These are phyloP conservation scores for Ceratobasidium sp. DNA, from an alignment of 1,284 basidiomycete species.

Conservation along the genomic window DNA sequence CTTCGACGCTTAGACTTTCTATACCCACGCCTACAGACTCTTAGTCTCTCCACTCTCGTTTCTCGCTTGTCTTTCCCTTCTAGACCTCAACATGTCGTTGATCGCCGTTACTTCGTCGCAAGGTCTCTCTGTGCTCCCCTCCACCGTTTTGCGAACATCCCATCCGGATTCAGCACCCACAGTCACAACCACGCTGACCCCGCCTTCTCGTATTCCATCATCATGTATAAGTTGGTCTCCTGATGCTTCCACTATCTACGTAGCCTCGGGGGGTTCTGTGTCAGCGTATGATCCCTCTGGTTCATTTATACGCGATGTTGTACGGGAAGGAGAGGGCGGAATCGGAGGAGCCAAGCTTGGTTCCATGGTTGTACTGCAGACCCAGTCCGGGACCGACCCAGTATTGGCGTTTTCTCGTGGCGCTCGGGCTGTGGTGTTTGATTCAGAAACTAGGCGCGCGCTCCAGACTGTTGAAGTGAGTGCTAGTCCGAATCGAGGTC, in stretches of 20 bases:
- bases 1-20: slow-evolving; percentile 23
- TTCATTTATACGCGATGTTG: slow-evolving; percentile 22
- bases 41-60: slow-evolving; percentile 19
- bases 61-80: background rate
- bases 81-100: slow-evolving; percentile 22
- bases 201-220: slow-evolving; percentile 36
- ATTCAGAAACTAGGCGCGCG: slow-evolving; percentile 29
- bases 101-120: slow-evolving; percentile 41
- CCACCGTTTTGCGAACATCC: slow-evolving; percentile 16
- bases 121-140: slow-evolving; percentile 34
- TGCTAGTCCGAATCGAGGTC: background rate
- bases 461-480: slow-evolving; percentile 29
- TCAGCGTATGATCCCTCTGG: slow-evolving; percentile 33
- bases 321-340: slow-evolving; percentile 36
- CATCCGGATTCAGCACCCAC: slow-evolving; percentile 31
- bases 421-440: slow-evolving; percentile 30
- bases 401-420: slow-evolving; percentile 25
- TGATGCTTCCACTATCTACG: slow-evolving; percentile 17
- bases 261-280: slow-evolving; percentile 39
- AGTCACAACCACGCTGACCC: slow-evolving; percentile 27
- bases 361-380: slow-evolving; percentile 35
- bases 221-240: slow-evolving; percentile 36
- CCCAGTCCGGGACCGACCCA: slow-evolving; percentile 30
- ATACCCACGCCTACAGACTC: background rate
- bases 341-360: slow-evolving; percentile 42